Base-by-base conservation (phyloP, 2,329 filamentous ascomycete species). In the Fusarium burgessii region DNA sequence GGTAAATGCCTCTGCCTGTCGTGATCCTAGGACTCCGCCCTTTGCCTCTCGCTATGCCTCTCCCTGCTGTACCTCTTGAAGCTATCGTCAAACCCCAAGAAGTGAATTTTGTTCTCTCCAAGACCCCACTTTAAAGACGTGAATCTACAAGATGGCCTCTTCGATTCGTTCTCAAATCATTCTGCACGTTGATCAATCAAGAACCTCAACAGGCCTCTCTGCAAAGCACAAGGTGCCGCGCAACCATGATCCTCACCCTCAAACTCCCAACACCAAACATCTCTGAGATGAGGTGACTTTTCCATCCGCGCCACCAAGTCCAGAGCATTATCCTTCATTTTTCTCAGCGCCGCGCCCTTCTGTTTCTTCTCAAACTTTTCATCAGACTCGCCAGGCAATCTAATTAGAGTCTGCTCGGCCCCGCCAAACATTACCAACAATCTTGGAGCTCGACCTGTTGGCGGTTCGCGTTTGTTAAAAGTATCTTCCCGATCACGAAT, bases 391-490 rank as follows among this genome's bases (percentile, higher is more conserved):
- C 72, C 77, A 11, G 73, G 62, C 27, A 66, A 59, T 41, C 68
- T 75, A 1, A 72, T 64, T 6, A 80, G 72, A 4, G 64, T 68
- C 67, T 82, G 77, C 52, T 82, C 80, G 17, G 74, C 62, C 11
- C 70, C 66, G 7, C 78, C 76, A 29, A 78, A 79, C 6, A 79
- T 80, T 20, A 82, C 76, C 2, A 80, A 74, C 4, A 83, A 40
- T 27, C 80, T 77, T 3, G 80, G 72, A 1, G 71, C 58, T 3
- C 69, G 74, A 3, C 55, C 51, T 4, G 50, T 41, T 1, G 47
- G 42, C 10, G 51, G 56, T 6, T 65, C 29, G 1, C 45, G 55
- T 12, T 68, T 49, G 38, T 70, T 63, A 40, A 82, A 80, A 1
- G 35, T 12, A 1, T 62, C 40, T 47, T 80, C 71, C 43, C 79